Evolutionary conservation across 345 rosid genomes (phyloP), one percentile per base, ranked within the genome.

Genomic region (Passiflora organensis): DNA sequence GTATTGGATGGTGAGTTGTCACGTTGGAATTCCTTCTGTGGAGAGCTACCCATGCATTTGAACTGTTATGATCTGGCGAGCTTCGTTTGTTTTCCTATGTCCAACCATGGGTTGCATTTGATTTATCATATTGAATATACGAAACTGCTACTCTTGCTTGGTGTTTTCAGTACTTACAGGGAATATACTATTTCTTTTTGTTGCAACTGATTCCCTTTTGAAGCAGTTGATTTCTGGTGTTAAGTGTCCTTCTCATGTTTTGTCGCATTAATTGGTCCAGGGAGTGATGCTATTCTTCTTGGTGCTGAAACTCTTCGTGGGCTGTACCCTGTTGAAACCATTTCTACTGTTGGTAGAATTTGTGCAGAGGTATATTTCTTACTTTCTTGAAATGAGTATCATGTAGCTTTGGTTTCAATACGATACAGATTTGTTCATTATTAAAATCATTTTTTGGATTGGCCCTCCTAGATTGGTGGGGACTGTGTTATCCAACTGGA

Each of bases 241-340:
- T 56, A 3, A n/a, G 20, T n/a, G n/a, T 37, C n/a, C n/a, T n/a
- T n/a, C n/a, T n/a, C n/a, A n/a, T 38, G 60, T 32, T 53, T 51
- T n/a, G n/a, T n/a, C n/a, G n/a, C n/a, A n/a, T 23, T 37, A 21
- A 37, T 70, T 37, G 42, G 10, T 39, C 50, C 80, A 91, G 97
- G 98, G 75, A 77, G 93, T 70, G 98, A 91, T 82, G 93, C 98
- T 34, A 91, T 91, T 78, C 95, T 91, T 67, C 96, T 91, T 69
- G 97, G 97, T 72, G 97, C 96, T 65, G 96, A 91, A 74, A 91
- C 95, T 63, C 80, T 91, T 45, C 93, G 93, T 46, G 96, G 98
- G 60, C 59, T 91, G 42, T 91, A 91, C 65, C 96, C 98, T 42
- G 75, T 91, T 36, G 96, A 91, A 64, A 86, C 96, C 15, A 88